Evolutionary conservation across 139 green algal species (phyloP).

Genomic region (Nannochloris sp.): DNA sequence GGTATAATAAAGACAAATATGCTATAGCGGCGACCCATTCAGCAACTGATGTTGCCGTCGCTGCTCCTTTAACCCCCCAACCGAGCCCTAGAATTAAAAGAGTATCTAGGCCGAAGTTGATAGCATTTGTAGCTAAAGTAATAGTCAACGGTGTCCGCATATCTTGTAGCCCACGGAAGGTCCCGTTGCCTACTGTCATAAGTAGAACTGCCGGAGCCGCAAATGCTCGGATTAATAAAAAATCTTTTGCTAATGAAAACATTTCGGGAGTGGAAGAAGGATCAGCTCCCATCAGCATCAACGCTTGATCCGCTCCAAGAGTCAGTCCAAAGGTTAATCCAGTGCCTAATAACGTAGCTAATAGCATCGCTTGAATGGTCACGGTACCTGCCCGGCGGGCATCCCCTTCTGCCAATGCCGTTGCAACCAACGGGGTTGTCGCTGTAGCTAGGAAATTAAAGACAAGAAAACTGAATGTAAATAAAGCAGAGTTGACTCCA

Average conservation of each 20-base stretch:
- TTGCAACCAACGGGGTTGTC: slow-evolving; percentile 62
- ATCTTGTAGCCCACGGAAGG: slow-evolving; percentile 60
- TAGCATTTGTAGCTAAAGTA: slow-evolving; percentile 46
- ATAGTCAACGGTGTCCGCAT: slow-evolving; percentile 60
- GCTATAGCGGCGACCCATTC: slow-evolving; percentile 46
- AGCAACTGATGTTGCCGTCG: slow-evolving; percentile 31
- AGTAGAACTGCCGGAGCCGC: slow-evolving; percentile 58
- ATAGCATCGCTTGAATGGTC: slow-evolving; percentile 25
- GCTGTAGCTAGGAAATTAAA: slow-evolving; percentile 76
- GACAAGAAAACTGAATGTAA: slow-evolving; percentile 59
- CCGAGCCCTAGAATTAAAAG: slow-evolving; percentile 30
- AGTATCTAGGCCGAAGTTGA: slow-evolving; percentile 56
- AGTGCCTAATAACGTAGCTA: slow-evolving; percentile 37
- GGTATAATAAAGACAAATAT: slow-evolving; percentile 39
- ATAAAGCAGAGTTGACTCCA: slow-evolving; percentile 60
- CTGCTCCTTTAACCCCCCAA: slow-evolving; percentile 47
- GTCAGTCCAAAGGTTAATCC: slow-evolving; percentile 22
- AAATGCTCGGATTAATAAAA: slow-evolving; percentile 35
- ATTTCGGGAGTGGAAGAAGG: slow-evolving; percentile 13
- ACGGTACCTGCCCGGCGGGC: slow-evolving; percentile 8
- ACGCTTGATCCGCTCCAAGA: slow-evolving; percentile 7
- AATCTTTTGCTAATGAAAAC: slow-evolving; percentile 33
- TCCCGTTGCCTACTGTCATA: slow-evolving; percentile 54
- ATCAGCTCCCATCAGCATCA: slow-evolving; percentile 52
- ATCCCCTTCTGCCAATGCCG: slow-evolving; percentile 34